phyloP scores from a whole-genome alignment of 306 rosid genomes.

The Quercus glauca region DNA sequence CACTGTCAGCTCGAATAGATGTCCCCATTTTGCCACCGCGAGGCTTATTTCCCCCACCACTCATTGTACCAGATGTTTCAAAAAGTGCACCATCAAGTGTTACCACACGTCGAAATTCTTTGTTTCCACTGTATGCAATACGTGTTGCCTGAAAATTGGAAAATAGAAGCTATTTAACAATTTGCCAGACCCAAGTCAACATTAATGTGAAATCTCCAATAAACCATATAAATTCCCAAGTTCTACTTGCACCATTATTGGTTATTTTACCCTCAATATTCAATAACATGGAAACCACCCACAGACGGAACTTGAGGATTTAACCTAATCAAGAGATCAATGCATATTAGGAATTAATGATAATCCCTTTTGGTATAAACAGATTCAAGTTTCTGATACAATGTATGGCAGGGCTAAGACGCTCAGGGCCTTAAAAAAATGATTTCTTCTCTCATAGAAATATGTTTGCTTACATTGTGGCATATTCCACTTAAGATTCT shows the following conservation, averaged over 20 bases:
- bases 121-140: conserved; percentile 66
- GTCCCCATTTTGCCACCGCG: conserved; percentile 98
- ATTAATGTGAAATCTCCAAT: background rate
- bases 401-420: background rate
- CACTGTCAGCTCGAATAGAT: conserved; percentile 75
- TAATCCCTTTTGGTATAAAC: background rate
- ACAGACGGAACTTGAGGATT: background rate
- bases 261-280: background rate
- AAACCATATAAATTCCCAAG: background rate
- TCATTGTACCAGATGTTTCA: conserved; percentile 91
- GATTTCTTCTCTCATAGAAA: background rate
- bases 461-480: background rate
- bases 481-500: background rate
- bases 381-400: background rate
- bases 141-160: conserved; percentile 67
- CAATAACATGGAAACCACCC: background rate
- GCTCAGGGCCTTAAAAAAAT: background rate
- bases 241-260: conserved; percentile 1
- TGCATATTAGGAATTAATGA: background rate
- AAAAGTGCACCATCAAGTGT: conserved; percentile 92
- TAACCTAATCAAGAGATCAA: background rate
- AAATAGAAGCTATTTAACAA: conserved; percentile 15
- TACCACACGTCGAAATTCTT: conserved; percentile 79
- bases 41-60: conserved; percentile 91
- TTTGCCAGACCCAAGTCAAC: conserved; percentile 4